Evolutionary conservation across 352 stramenopile species (phyloP).

Genomic region (Phytophthora brassicae): DNA sequence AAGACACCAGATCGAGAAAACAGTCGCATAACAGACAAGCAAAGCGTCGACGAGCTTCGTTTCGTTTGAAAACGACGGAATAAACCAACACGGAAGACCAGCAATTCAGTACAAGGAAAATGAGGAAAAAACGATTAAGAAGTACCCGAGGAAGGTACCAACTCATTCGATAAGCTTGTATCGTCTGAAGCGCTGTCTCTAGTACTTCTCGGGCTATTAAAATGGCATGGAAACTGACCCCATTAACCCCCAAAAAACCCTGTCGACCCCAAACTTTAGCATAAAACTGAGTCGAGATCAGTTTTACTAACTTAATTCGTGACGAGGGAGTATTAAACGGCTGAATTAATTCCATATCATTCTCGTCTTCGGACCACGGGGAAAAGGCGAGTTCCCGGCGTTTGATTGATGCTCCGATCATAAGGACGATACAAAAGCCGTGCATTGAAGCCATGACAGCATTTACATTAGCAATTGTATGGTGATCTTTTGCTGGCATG

Average conservation of each 20-base stretch:
- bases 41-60: constrained; percentile 11
- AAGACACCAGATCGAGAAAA: constrained; percentile 7
- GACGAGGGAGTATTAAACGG: neutral
- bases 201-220: constrained; percentile 7
- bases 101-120: constrained; percentile 16
- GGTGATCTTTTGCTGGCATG: neutral
- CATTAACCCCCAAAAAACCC: constrained; percentile 16
- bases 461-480: neutral
- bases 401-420: neutral
- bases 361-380: too few species aligned
- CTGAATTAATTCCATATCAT: neutral
- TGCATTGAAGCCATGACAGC: neutral
- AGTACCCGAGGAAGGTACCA: constrained; percentile 6
- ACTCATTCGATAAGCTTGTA: constrained; percentile 29
- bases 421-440: neutral
- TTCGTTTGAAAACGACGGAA: neutral
- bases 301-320: neutral
- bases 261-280: constrained; percentile 6
- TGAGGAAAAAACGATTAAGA: constrained; percentile 27
- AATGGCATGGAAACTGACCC: constrained; percentile 8
- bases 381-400: neutral
- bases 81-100: constrained; percentile 14
- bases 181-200: constrained; percentile 13
- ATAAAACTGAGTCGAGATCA: neutral
- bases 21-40: constrained; percentile 14